Evolutionary conservation across 768 basidiomycete genomes (phyloP), one percentile per base, ranked within the genome.

Genomic region (Boletus eberwhitei): DNA sequence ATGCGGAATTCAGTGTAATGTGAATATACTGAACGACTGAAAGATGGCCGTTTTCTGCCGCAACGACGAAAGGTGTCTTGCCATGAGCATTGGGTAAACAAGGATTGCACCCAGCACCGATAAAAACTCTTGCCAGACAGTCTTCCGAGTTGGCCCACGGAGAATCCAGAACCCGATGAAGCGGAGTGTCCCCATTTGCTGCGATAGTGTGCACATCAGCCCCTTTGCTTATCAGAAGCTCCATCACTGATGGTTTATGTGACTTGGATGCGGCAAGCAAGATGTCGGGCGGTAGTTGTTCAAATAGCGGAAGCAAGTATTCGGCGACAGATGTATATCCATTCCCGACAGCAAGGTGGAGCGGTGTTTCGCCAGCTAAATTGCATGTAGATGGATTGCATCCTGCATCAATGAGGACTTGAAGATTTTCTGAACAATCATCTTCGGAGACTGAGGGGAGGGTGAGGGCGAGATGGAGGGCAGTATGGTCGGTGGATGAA

Each of bases 331-430:
- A 36, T 3, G 45, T 1, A n/a, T 19, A 31, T 31, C 49, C 52
- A 2, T 2, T 0, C 9, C 3, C 2, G 11, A 13, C 36, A 0
- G 54, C 59, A n/a, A 36, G 26, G 12, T 53, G 48, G 0, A 61
- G 34, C 0, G 52, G 22, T 1, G 51, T 57, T 19, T 43, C 8
- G 2, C 48, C 45, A n/a, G 12, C 17, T 1, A 32, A 19, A 11
- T 61, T 50, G 9, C 5, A 6, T 2, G 6, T 2, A n/a, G 42
- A 47, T 12, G 52, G 43, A 21, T 50, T n/a, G 22, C 61, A 59
- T 11, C 61, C 61, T 0, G 61, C 57, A 32, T 46, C 36, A 3
- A 52, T 5, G 12, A 62, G 52, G 22, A 48, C 21, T 38, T 42
- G 38, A 14, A 41, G 12, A 3, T 2, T 16, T 31, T 41, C 36